These are phyloP conservation scores for Mycosphaerella arachidis DNA, from an alignment of 2,329 filamentous ascomycete species.

Conservation along the genomic window DNA sequence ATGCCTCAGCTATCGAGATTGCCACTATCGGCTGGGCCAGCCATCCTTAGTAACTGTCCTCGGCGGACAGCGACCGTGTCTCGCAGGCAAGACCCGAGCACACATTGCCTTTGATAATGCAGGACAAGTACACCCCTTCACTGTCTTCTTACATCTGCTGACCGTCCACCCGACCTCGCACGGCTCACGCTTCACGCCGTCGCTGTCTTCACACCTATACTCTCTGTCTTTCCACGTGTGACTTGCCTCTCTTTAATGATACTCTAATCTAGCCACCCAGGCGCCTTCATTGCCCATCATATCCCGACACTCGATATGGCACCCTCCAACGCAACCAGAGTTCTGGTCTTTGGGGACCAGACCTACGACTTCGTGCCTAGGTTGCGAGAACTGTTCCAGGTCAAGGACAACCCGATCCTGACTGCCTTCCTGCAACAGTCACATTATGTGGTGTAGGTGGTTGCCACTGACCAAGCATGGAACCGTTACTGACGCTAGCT, in stretches of 20 bases:
- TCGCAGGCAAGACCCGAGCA: neutral
- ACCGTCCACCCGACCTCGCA: neutral
- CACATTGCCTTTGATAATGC: neutral
- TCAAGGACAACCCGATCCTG: constrained; percentile 5
- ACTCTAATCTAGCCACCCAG: neutral
- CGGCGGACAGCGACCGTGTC: neutral
- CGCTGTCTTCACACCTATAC: neutral
- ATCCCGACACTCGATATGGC: neutral
- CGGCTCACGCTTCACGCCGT: neutral
- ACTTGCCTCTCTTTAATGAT: neutral
- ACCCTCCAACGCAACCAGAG: neutral
- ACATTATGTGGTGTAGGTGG: neutral
- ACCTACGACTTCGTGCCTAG: constrained; percentile 15
- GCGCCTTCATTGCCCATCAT: neutral
- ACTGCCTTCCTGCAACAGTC: constrained; percentile 6
- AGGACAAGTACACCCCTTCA: neutral
- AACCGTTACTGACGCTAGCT: neutral
- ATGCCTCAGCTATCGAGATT: neutral
- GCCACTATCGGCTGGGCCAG: neutral
- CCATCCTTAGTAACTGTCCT: neutral
- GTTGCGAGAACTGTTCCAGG: constrained; percentile 9
- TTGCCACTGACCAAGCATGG: neutral
- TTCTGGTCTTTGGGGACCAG: constrained; percentile 18
- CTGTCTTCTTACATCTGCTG: neutral
- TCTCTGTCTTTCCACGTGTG: neutral